These are phyloP conservation scores for Lentinula sp. DNA, from an alignment of 768 basidiomycete species.

Conservation along the genomic window DNA sequence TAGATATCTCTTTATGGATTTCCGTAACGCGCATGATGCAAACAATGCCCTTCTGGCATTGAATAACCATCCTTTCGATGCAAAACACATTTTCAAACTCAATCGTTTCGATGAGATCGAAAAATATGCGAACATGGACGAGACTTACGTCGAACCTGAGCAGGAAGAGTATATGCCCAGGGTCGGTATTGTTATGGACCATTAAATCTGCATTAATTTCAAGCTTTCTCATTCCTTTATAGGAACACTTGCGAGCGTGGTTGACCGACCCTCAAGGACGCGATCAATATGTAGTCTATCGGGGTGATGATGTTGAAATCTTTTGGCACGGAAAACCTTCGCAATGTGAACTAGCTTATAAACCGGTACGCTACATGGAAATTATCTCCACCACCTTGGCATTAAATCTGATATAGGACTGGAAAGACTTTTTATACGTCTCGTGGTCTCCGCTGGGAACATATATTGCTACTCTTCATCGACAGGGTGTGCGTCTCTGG, in stretches of 20 bases:
- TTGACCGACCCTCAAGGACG: conserved; percentile 87
- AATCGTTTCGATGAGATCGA: conserved; percentile 92
- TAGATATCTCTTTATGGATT: conserved; percentile 83
- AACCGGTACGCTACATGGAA: conserved; percentile 49
- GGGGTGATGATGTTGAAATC: conserved; percentile 86
- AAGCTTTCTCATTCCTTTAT: not conserved
- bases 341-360: conserved; percentile 74
- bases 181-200: conserved; percentile 32
- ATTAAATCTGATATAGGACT: conserved; percentile 49
- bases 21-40: conserved; percentile 66
- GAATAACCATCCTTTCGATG: conserved; percentile 80
- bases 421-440: conserved; percentile 92
- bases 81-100: conserved; percentile 77
- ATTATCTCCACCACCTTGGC: conserved; percentile 4
- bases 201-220: not conserved
- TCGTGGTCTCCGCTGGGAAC: conserved; percentile 97
- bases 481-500: conserved; percentile 94
- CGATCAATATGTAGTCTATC: conserved; percentile 94
- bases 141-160: conserved; percentile 72
- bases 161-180: conserved; percentile 68
- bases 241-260: conserved; percentile 98
- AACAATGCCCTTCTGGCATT: conserved; percentile 58
- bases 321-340: conserved; percentile 92
- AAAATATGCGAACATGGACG: conserved; percentile 68
- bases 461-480: conserved; percentile 89